phyloP scores from a whole-genome alignment of 768 basidiomycete genomes.

The Amylocystis lapponica region DNA sequence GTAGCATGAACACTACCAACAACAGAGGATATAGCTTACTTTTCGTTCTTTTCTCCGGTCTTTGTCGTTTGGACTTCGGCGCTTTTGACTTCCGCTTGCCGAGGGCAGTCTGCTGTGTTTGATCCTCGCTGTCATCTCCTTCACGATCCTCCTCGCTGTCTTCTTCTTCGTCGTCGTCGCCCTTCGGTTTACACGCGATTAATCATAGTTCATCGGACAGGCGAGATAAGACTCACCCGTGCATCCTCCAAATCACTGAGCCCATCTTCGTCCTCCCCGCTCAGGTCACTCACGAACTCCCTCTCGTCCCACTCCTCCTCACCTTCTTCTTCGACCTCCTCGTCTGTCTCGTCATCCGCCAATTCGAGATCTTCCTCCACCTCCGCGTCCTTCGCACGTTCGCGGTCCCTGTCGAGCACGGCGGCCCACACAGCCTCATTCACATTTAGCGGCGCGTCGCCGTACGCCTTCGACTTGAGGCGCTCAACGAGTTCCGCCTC shows the following conservation, averaged over 20 bases:
- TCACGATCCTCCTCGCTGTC: conserved; percentile 35
- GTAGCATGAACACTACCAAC: conserved; percentile 25
- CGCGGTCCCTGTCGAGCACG: conserved; percentile 75
- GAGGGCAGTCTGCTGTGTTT: conserved; percentile 35
- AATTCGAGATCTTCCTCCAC: conserved; percentile 43
- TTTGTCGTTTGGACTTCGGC: conserved; percentile 42
- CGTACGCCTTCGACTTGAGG: conserved; percentile 94
- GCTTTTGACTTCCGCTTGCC: conserved; percentile 63
- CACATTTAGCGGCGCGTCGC: conserved; percentile 95
- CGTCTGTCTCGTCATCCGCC: conserved; percentile 53
- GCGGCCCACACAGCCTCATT: conserved; percentile 96
- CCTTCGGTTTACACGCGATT: conserved; percentile 12
- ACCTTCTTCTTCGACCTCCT: conserved; percentile 53
- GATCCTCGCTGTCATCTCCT: conserved; percentile 32
- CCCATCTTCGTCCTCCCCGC: conserved; percentile 58
- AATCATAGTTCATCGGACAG: background rate
- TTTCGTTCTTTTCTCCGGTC: conserved; percentile 55
- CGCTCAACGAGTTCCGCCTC: conserved; percentile 96
- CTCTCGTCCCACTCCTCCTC: conserved; percentile 58
- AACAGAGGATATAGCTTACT: too few species aligned
- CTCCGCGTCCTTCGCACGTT: conserved; percentile 35
- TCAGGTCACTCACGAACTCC: conserved; percentile 75
- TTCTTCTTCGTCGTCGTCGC: conserved; percentile 40
- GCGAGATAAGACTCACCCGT: conserved; percentile 38
- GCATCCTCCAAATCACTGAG: conserved; percentile 68